Percentiles rank a stretch among this genome's conserved stretches.
phyloP scores from a whole-genome alignment of 371 early-diverging fungal genomes.

The Rhizopus sp. region DNA sequence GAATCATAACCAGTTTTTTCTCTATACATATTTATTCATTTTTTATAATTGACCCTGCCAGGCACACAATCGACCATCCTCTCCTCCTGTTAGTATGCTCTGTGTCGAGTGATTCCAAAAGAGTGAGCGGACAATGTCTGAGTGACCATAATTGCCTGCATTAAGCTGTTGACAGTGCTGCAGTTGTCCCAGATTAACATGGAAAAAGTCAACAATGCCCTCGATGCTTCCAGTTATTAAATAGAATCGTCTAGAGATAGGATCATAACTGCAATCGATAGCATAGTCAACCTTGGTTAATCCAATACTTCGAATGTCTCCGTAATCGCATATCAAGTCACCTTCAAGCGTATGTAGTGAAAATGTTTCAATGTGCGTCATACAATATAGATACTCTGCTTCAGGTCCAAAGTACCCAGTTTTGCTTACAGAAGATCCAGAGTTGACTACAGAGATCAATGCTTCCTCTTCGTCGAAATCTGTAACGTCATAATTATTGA shows the following conservation, averaged over 20 bases:
- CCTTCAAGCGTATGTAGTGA: slow-evolving; percentile 61
- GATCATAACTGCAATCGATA: slow-evolving; percentile 82
- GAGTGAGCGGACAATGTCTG: slow-evolving; percentile 72
- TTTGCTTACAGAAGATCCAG: slow-evolving; percentile 76
- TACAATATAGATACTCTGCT: slow-evolving; percentile 81
- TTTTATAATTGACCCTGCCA: slow-evolving; percentile 53
- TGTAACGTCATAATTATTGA: slow-evolving; percentile 72
- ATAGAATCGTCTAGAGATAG: slow-evolving; percentile 69
- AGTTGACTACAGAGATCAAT: slow-evolving; percentile 78
- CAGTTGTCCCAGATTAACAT: slow-evolving; percentile 70
- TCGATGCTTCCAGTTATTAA: slow-evolving; percentile 78
- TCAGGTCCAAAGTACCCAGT: slow-evolving; percentile 90
- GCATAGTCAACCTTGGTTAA: slow-evolving; percentile 76
- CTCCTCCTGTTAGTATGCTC: slow-evolving; percentile 73
- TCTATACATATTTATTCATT: not conserved
- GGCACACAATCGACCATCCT: slow-evolving; percentile 71
- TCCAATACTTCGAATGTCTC: slow-evolving; percentile 70
- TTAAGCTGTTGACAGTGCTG: slow-evolving; percentile 65
- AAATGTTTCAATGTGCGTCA: slow-evolving; percentile 89
- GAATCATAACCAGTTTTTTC: not conserved
- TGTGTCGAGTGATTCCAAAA: slow-evolving; percentile 64
- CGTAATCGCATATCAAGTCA: slow-evolving; percentile 70
- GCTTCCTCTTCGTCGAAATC: slow-evolving; percentile 90
- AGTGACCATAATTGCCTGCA: slow-evolving; percentile 52
- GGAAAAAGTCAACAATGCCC: slow-evolving; percentile 74